A percentile compares a stretch with the other conserved stretches of the same genome.
phyloP scores from a whole-genome alignment of 495 filamentous ascomycete species.

The Cladorrhinum samala region DNA sequence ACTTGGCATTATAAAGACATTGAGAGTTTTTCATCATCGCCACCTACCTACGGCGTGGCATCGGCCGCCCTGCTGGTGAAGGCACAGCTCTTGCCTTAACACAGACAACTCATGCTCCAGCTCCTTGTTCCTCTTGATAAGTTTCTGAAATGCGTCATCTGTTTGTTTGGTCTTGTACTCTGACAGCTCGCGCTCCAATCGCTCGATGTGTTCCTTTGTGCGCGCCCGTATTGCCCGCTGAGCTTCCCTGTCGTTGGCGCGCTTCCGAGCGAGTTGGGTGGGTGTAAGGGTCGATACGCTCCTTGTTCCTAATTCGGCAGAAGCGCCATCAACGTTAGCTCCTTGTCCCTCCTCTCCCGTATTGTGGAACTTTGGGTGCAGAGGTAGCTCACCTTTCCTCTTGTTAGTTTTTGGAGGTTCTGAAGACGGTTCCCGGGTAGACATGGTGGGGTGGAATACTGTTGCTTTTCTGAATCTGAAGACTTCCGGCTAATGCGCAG shows the following conservation, averaged over 20 bases:
- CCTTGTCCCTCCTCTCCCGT: no score
- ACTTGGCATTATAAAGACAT: no score
- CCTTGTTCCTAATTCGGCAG: constrained; percentile 44
- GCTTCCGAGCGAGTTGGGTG: constrained; percentile 69
- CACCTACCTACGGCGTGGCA: no score
- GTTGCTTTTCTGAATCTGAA: not conserved
- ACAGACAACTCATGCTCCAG: constrained; percentile 33
- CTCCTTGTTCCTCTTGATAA: constrained; percentile 32
- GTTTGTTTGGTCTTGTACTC: constrained; percentile 40
- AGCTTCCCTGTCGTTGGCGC: constrained; percentile 84
- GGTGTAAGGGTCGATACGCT: constrained; percentile 68
- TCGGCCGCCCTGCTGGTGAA: constrained; percentile 1
- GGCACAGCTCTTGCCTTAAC: constrained; percentile 25
- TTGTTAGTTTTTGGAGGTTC: constrained; percentile 30
- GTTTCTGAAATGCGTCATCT: constrained; percentile 29
- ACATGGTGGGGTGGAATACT: constrained; percentile 4
- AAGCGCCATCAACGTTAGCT: no score
- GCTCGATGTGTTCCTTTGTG: constrained; percentile 75
- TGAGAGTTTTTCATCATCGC: no score
- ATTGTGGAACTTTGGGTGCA: no score
- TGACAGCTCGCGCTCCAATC: constrained; percentile 62
- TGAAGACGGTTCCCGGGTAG: constrained; percentile 15
- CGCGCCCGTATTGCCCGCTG: constrained; percentile 80
- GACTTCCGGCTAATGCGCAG: not conserved
- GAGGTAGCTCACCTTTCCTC: constrained; percentile 31